Base-by-base conservation (phyloP, 2,329 filamentous ascomycete genomes). In the Stagonosporopsis rhizophila region DNA sequence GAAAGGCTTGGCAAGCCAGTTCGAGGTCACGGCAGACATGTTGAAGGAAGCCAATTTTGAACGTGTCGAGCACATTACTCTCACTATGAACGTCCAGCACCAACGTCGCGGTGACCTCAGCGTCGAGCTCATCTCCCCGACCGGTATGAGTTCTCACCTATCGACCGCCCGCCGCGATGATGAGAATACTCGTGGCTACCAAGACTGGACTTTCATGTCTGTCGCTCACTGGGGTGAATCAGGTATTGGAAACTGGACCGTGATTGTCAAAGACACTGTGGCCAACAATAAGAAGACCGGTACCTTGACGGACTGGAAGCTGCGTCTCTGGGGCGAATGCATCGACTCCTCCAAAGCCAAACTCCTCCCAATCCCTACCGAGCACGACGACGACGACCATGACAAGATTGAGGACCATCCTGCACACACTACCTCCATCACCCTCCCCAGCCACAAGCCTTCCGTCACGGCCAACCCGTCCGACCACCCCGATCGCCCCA, bases 161-260 rank as follows among this genome's bases (percentile, higher is more conserved):
- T 89, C 93, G 4, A 90, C 88, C 12, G 81, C 89, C 1, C 89
- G 95, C 62, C 83, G 83, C 57, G 76, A 85, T 20, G 95, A 99
- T 74, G 80, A 83, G 1, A 84, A 83, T 32, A 73, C 78, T 0
- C 77, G 78, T 20, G 95, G 95, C 8, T 99, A 98, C 74, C 80
- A 88, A 34, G 92, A 98, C 78, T 99, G 95, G 95, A 98, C 94
- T 0, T 99, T 99, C 70, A 99, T 99, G 95, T 96, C 89, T 59
- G 95, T 99, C 34, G 93, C 89, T 61, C 95, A 99, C 75, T 99
- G 93, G 92, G 95, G 95, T 44, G 95, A 99, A 77, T 83, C 84
- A 39, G 93, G 92, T 56, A 77, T 93, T 54, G 95, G 95, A 48
- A 93, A 86, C 20, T 99, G 95, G 95, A 96, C 90, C 0, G 83